Evolutionary conservation across 805 yeast species (phyloP).

Genomic region (Kregervanrija delftensis): DNA sequence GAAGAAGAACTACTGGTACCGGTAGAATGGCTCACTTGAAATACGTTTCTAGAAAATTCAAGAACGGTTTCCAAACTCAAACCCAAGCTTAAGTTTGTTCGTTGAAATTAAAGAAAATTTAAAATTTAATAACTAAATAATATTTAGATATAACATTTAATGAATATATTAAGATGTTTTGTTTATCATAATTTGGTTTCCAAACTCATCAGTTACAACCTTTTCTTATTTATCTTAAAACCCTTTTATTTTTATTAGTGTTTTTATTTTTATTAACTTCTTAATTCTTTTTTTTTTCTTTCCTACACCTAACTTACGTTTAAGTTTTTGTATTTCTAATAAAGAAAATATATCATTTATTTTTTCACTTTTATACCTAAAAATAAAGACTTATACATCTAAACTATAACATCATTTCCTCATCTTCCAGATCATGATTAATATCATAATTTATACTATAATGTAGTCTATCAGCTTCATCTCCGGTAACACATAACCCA

Average conservation of each 20-base stretch:
- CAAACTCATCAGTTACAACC: not conserved
- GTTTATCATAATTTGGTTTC: not conserved
- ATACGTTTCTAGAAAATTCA: slow-evolving; percentile 95
- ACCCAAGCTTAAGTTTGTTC: slow-evolving; percentile 10
- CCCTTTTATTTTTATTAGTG: not conserved
- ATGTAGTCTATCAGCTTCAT: slow-evolving; percentile 72
- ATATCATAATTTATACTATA: slow-evolving; percentile 49
- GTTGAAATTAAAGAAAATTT: too few relatives aligned
- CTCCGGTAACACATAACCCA: slow-evolving; percentile 61
- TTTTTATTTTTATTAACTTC: not conserved
- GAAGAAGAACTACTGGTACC: slow-evolving; percentile 99
- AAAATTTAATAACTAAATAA: slow-evolving; percentile 9
- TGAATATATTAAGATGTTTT: not conserved
- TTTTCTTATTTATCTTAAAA: too few relatives aligned
- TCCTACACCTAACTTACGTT: not conserved
- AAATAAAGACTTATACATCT: too few relatives aligned
- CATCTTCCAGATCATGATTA: slow-evolving; percentile 17
- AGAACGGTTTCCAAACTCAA: slow-evolving; percentile 93
- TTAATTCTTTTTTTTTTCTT: not conserved
- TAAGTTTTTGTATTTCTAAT: not conserved
- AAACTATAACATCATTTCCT: slow-evolving; percentile 5
- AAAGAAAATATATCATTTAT: not conserved
- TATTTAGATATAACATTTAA: not conserved
- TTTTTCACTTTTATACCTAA: too few relatives aligned
- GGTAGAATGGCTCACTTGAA: slow-evolving; percentile 99